These are phyloP conservation scores for Xerocomus minutiporus DNA, from an alignment of 1,284 basidiomycete genomes.

Conservation along the genomic window DNA sequence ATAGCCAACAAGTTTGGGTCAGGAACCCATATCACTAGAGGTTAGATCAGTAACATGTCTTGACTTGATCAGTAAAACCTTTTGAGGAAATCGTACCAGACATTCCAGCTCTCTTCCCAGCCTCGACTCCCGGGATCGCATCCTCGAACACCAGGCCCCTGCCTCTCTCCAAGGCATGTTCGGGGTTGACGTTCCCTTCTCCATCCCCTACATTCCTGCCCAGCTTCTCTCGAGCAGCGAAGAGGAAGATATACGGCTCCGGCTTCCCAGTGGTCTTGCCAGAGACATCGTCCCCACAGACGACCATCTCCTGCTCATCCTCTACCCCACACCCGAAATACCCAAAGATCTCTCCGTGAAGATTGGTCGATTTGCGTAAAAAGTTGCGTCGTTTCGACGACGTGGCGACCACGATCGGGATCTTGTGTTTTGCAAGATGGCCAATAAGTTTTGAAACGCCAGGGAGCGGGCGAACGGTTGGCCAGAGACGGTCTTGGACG, in stretches of 20 bases:
- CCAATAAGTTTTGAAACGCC: conserved; percentile 60
- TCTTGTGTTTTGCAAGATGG: conserved; percentile 59
- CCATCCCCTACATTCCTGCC: conserved; percentile 51
- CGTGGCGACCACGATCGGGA: conserved; percentile 76
- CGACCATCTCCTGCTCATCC: conserved; percentile 45
- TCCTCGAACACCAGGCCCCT: conserved; percentile 76
- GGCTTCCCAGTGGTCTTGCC: conserved; percentile 58
- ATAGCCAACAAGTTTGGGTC: conserved; percentile 60
- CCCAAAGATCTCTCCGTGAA: conserved; percentile 51
- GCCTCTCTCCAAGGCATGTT: conserved; percentile 44
- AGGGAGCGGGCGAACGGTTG: conserved; percentile 60
- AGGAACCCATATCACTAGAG: conserved; percentile 72
- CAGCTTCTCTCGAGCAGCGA: conserved; percentile 56
- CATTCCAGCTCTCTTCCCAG: conserved; percentile 77
- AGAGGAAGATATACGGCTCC: conserved; percentile 69
- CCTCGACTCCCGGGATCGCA: conserved; percentile 65
- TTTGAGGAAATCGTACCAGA: conserved; percentile 47
- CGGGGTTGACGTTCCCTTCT: conserved; percentile 37
- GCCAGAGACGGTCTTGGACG: conserved; percentile 63
- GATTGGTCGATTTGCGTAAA: conserved; percentile 58
- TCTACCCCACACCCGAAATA: conserved; percentile 24
- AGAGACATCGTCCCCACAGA: conserved; percentile 62
- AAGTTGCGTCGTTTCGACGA: conserved; percentile 63
- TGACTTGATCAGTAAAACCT: neutral
- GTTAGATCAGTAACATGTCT: conserved; percentile 7